phyloP scores from a whole-genome alignment of 257 asterid genomes.

The Primulina huaijiensis region DNA sequence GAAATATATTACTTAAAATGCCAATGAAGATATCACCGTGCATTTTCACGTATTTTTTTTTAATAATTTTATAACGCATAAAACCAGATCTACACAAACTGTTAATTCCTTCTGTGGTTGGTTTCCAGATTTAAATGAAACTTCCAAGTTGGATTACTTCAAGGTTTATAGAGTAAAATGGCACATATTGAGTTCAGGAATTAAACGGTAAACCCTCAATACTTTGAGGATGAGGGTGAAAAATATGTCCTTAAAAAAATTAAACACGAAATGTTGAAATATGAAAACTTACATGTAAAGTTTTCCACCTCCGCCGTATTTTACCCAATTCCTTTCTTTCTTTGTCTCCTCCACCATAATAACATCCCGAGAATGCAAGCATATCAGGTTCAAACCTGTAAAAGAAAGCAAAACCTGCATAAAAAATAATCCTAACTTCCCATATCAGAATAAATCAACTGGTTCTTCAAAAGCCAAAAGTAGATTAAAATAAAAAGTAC shows the following conservation, averaged over 20 bases:
- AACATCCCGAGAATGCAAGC: constrained; percentile 99
- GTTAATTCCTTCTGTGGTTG: neutral
- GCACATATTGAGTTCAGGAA: neutral
- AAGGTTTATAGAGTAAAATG: neutral
- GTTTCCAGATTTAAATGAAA: neutral
- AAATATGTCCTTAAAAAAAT: neutral
- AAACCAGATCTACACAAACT: neutral
- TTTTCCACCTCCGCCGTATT: constrained; percentile 92
- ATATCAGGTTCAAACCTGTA: constrained; percentile 98
- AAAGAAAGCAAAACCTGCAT: constrained; percentile 19
- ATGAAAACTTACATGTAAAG: constrained; percentile 74
- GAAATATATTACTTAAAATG: neutral
- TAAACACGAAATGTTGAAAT: neutral
- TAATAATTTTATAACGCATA: too few species aligned
- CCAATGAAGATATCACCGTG: neutral
- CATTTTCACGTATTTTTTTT: neutral
- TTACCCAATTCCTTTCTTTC: constrained; percentile 83
- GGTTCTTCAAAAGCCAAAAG: constrained; percentile 16
- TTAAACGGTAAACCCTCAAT: neutral
- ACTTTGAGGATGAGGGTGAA: neutral
- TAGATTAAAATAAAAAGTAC: neutral
- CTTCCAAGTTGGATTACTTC: neutral
- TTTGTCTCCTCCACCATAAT: constrained; percentile 96
- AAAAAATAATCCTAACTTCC: constrained; percentile 12
- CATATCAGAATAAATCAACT: too few species aligned